Evolutionary conservation across 1,139 yeast genomes (phyloP).

Genomic region (Pichia sp.): DNA sequence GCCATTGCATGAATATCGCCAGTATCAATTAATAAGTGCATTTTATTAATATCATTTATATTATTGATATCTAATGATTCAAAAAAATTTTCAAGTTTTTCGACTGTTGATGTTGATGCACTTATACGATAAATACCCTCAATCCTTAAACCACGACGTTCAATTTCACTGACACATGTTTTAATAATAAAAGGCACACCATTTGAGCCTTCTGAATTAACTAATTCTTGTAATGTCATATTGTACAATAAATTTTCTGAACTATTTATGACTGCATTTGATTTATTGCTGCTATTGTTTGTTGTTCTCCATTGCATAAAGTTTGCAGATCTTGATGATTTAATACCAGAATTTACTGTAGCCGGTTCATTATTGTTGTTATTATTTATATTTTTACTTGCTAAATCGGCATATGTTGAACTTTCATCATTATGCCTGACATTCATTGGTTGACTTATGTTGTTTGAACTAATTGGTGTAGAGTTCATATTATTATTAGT

Average conservation of each 20-base stretch:
- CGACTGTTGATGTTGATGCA: conserved; percentile 78
- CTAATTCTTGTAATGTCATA: conserved; percentile 51
- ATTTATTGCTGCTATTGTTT: not conserved
- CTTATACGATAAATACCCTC: conserved; percentile 92
- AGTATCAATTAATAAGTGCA: conserved; percentile 39
- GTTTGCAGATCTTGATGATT: conserved; percentile 41
- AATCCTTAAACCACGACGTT: conserved; percentile 57
- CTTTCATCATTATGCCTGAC: conserved; percentile 24
- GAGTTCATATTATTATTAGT: not conserved
- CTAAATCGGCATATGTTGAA: not conserved
- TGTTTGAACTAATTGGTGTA: conserved; percentile 12
- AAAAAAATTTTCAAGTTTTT: conserved; percentile 41
- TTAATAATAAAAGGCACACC: conserved; percentile 64
- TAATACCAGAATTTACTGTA: conserved; percentile 7
- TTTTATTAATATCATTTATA: conserved; percentile 36
- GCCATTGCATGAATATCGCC: conserved; percentile 86
- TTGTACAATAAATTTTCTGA: conserved; percentile 30
- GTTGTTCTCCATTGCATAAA: conserved; percentile 32
- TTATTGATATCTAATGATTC: conserved; percentile 26
- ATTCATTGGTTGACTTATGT: conserved; percentile 28
- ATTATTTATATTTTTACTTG: not conserved
- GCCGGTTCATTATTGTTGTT: not conserved
- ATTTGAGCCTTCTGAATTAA: conserved; percentile 50
- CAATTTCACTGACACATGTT: conserved; percentile 74
- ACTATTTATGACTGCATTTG: not conserved